Base-by-base conservation (phyloP, 2,329 filamentous ascomycete genomes). In the Anisogramma anomala region DNA sequence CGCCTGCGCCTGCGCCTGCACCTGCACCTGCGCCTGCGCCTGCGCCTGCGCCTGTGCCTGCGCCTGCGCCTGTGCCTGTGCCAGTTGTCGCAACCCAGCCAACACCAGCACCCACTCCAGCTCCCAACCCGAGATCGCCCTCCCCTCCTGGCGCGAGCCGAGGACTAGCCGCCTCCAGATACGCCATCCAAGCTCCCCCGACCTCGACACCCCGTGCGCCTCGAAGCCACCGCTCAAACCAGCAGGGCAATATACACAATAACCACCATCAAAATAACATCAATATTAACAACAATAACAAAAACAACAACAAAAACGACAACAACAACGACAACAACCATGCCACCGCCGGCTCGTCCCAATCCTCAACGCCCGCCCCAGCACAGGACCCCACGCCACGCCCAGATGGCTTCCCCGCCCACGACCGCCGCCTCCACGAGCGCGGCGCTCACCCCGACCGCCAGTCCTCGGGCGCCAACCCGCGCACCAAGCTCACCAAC, bases 401-500 rank as follows among this genome's bases (percentile, higher is more conserved):
- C 25, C 17, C 50, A 46, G 42, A 52, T 41, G 47, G 37, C 34
- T 25, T 42, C 39, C 14, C 33, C 25, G 37, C 40, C 10, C 46
- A 48, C 25, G 47, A 49, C 57, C 37, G 54, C 59, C 10, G 57
- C 60, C 26, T 52, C 53, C 28, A 61, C 47, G 59, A 58, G 10
- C 55, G 55, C 4, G 52, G 53, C 17, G 56, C 58, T 5, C 58
- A 64, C 33, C 52, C 60, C 7, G 27, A 30, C 17, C 72, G 74
- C 8, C 54, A 71, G 8, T 60, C 63, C 40, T 76, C 72, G 2
- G 74, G 74, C 44, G 69, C 66, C 10, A 77, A 76, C 58, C 73
- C 74, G 18, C 71, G 73, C 9, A 68, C 69, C 18, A 78, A 78
- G 57, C 66, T 77, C 20, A 77, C 74, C 0, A 73, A 79, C 0